Base-by-base conservation (phyloP, 2,329 filamentous ascomycete species). In the Cordyceps cateniannulata region DNA sequence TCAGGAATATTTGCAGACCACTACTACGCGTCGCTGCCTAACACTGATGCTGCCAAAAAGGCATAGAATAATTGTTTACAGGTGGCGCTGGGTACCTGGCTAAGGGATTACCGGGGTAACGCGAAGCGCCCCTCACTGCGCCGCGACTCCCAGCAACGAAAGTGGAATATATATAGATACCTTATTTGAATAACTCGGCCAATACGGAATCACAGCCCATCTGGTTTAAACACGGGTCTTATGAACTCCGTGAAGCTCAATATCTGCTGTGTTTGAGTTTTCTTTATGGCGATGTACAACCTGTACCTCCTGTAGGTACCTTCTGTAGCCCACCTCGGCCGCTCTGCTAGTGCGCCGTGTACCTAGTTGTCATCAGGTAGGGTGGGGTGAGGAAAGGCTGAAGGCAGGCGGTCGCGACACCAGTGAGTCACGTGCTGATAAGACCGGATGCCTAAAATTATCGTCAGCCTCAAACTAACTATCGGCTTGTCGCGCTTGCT, bases 341-440 rank as follows among this genome's bases (percentile, higher is more conserved):
- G 29, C 49, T 51, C 49, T 38, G 35, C 18, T 35, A 35, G 18
- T 16, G 49, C 27, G n/a, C 16, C 18, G 42, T 10, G 9, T 20
- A n/a, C n/a, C n/a, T n/a, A 38, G 32, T 25, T n/a, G 35, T 53
- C 22, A 16, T 55, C n/a, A n/a, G n/a, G 4, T 29, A 14, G n/a
- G 32, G 32, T 3, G 32, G 32, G 9, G 32, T 9, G 32, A 35
- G 8, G 4, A 2, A 12, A 35, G 14, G 32, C 32, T 35, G 8
- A 35, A 35, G 32, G 5, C 32, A 14, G 8, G 14, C 10, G 32
- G 8, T 35, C 32, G 45, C 22, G 44, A 58, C 16, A n/a, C 38
- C 27, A 38, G 14, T 16, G 2, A 40, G 53, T 63, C 62, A 63
- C 62, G 62, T 63, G 62, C 16, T 14, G 52, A 63, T 63, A 63